Conservation (phyloP, 108 stramenopile species). For the Cyclotella atomus region DNA sequence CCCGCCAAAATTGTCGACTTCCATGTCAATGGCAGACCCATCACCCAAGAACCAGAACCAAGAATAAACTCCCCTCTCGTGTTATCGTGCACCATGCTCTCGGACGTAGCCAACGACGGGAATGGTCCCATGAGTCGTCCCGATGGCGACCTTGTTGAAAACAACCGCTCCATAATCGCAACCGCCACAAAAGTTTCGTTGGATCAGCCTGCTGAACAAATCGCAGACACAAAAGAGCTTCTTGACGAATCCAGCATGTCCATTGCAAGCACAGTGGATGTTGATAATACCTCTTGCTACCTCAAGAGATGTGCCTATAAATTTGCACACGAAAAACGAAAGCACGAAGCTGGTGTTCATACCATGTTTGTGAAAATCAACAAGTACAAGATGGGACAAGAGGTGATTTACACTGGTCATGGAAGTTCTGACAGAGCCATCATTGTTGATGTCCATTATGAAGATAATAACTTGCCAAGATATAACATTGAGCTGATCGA, state of each 20-base stretch:
- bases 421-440: constrained; percentile 1
- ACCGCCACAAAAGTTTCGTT: constrained; percentile 10
- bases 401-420: constrained; percentile 19
- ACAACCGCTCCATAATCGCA: constrained; percentile 13
- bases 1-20: too few relatives aligned
- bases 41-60: too few relatives aligned
- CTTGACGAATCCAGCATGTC: background rate
- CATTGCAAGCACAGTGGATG: constrained; percentile 18
- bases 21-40: too few relatives aligned
- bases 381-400: constrained; percentile 29
- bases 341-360: background rate
- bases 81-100: too few relatives aligned
- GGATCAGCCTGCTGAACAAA: constrained; percentile 13
- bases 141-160: background rate
- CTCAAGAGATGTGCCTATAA: constrained; percentile 30
- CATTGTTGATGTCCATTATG: constrained; percentile 18
- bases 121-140: too few relatives aligned
- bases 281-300: constrained; percentile 40
- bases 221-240: background rate
- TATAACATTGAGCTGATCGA: constrained; percentile 13
- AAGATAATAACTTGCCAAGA: constrained; percentile 9
- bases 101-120: too few relatives aligned
- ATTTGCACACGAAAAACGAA: constrained; percentile 20
- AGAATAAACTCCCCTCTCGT: too few relatives aligned
- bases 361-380: constrained; percentile 16